Base-by-base conservation (phyloP, 305 asterid genomes). In the Fraxinus albicans region DNA sequence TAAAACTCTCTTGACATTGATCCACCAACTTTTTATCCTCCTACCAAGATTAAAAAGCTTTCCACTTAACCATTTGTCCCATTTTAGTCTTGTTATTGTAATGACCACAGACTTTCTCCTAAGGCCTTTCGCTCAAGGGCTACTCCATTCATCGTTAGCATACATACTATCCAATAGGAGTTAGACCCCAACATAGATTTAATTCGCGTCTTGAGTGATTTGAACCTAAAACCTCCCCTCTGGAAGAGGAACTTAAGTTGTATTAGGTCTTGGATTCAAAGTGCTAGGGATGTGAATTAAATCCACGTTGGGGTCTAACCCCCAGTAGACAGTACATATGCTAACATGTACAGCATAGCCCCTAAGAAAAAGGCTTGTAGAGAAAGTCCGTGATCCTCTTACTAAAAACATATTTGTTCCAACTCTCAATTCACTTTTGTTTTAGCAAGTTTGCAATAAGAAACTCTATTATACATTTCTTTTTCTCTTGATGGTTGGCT, bases 401-500 rank as follows among this genome's bases (percentile, higher is more conserved):
- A 36, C 80, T 85, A 86, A 83, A 82, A 86, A 83, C 80, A 85
- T 83, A 65, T 84, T 77, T 85, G 85, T 86, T 76, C 83, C 77
- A 84, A 84, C 84, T 84, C 75, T 87, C 76, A 82, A 79, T 84
- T 73, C 82, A 77, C 50, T 82, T 89, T 88, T 79, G 72, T 83
- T 88, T 85, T 58, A 82, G 82, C 76, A 84, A 86, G 83, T 69
- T 82, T 53, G 65, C 82, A 44, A 50, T 82, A 81, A 83, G 87
- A 87, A 83, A 79, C 88, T 75, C 77, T 79, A 83, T 84, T 90
- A 87, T 88, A 84, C 84, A 89, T 86, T 86, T 83, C 88, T 84
- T 89, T 88, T 87, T 88, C 89, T 92, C 88, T 90, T 83, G 89
- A 92, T 90, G 94, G 93, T 89, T 91, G 93, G 92, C 79, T 90